These are phyloP conservation scores for Sarocladium kiliense DNA, from an alignment of 2,329 filamentous ascomycete species.

Conservation along the genomic window DNA sequence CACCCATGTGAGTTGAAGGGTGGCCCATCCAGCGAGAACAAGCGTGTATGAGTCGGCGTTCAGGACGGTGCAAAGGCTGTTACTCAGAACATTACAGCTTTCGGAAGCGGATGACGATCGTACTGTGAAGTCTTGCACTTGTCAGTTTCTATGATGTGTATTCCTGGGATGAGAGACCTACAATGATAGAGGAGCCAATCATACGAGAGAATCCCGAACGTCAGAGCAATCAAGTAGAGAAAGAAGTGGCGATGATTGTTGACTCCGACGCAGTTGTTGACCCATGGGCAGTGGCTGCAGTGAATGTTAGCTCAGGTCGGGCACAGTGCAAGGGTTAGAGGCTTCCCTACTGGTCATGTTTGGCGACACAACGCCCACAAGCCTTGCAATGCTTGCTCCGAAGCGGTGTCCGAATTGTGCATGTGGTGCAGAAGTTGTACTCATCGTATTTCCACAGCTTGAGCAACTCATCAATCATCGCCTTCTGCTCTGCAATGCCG, in stretches of 20 bases:
- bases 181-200: conserved; percentile 69
- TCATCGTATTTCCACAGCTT: conserved; percentile 87
- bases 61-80: conserved; percentile 67
- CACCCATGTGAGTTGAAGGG: conserved; percentile 87
- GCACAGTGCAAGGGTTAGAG: too few relatives aligned
- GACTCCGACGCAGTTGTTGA: conserved; percentile 90
- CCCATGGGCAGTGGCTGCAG: conserved; percentile 88
- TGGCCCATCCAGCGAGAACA: conserved; percentile 71
- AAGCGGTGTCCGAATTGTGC: conserved; percentile 89
- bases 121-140: not conserved
- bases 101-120: conserved; percentile 41
- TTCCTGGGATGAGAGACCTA: conserved; percentile 36
- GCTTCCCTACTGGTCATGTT: conserved; percentile 84
- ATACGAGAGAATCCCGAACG: conserved; percentile 67
- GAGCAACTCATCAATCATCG: conserved; percentile 82
- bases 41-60: conserved; percentile 82
- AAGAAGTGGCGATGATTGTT: conserved; percentile 98
- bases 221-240: conserved; percentile 76
- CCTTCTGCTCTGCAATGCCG: conserved; percentile 84
- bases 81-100: conserved; percentile 71
- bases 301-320: not conserved
- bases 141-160: not conserved
- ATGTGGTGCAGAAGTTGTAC: conserved; percentile 85
- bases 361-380: conserved; percentile 88
- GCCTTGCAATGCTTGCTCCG: conserved; percentile 93